Conservation (phyloP, 2,329 filamentous ascomycete species). For the Pyrenophora tritici-repentis region DNA sequence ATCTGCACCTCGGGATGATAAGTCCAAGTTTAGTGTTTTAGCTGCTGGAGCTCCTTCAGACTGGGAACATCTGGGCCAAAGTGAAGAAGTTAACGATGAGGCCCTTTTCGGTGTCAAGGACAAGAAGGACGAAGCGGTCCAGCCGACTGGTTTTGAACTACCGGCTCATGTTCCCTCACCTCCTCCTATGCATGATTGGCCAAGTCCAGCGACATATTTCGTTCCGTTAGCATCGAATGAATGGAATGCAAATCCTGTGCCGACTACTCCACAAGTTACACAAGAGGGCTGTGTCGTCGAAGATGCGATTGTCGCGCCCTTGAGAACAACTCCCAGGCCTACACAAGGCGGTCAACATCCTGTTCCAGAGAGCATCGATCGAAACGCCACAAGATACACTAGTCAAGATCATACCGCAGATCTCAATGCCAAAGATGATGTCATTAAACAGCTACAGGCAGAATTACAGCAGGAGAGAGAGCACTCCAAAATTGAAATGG, state of each 20-base stretch:
- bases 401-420: slow-evolving; percentile 23
- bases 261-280: slow-evolving; percentile 29
- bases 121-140: slow-evolving; percentile 17
- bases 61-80: slow-evolving; percentile 45
- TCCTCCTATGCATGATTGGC: slow-evolving; percentile 36
- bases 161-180: slow-evolving; percentile 33
- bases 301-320: slow-evolving; percentile 24
- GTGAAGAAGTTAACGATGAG: slow-evolving; percentile 44
- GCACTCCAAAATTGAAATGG: slow-evolving; percentile 9
- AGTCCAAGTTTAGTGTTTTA: slow-evolving; percentile 40
- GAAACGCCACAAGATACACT: neutral
- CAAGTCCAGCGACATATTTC: slow-evolving; percentile 36
- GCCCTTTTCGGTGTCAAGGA: slow-evolving; percentile 39
- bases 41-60: slow-evolving; percentile 45
- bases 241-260: slow-evolving; percentile 34
- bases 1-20: slow-evolving; percentile 34
- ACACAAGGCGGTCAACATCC: slow-evolving; percentile 16
- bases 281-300: slow-evolving; percentile 29
- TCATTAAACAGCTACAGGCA: slow-evolving; percentile 27
- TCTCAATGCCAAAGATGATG: slow-evolving; percentile 39
- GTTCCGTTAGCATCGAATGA: slow-evolving; percentile 15
- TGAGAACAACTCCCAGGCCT: slow-evolving; percentile 25
- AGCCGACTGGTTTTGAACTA: slow-evolving; percentile 38
- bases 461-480: slow-evolving; percentile 28
- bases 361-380: slow-evolving; percentile 1